These are phyloP conservation scores for Phytophthora constricta DNA, from an alignment of 352 stramenopile genomes.

Conservation along the genomic window DNA sequence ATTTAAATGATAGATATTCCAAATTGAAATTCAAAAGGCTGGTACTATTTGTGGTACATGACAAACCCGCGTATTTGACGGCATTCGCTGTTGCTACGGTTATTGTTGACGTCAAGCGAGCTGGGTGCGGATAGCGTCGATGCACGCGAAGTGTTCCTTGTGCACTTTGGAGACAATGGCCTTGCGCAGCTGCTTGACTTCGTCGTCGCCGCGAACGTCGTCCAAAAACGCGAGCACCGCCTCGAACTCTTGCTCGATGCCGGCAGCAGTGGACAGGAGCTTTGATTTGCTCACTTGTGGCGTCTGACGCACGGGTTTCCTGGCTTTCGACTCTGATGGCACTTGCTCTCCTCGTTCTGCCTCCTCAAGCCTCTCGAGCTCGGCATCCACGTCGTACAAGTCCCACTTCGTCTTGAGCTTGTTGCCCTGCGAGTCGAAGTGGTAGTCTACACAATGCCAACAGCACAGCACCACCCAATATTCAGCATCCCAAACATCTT, in stretches of 20 bases:
- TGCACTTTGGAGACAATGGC: slow-evolving; percentile 68
- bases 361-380: slow-evolving; percentile 71
- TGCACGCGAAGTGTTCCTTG: slow-evolving; percentile 67
- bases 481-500: no score
- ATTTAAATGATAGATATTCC: no score
- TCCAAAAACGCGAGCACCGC: slow-evolving; percentile 81
- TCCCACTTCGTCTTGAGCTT: slow-evolving; percentile 91
- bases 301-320: slow-evolving; percentile 6
- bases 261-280: slow-evolving; percentile 45
- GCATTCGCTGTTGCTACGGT: no score
- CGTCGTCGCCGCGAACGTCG: slow-evolving; percentile 66
- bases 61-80: no score
- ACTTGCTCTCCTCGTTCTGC: slow-evolving; percentile 43
- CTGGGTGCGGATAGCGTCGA: slow-evolving; percentile 61
- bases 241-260: slow-evolving; percentile 83
- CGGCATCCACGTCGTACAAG: slow-evolving; percentile 78
- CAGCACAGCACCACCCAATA: no score
- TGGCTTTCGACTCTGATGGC: neutral
- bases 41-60: neutral
- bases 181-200: slow-evolving; percentile 78
- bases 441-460: slow-evolving; percentile 62
- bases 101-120: slow-evolving; percentile 22
- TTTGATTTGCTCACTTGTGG: slow-evolving; percentile 48
- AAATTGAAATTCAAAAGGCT: no score
- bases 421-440: slow-evolving; percentile 86